Evolutionary conservation across 306 rosid species (phyloP), one percentile per base, ranked within the genome.

Genomic region (Psophocarpus tetragonolobus): DNA sequence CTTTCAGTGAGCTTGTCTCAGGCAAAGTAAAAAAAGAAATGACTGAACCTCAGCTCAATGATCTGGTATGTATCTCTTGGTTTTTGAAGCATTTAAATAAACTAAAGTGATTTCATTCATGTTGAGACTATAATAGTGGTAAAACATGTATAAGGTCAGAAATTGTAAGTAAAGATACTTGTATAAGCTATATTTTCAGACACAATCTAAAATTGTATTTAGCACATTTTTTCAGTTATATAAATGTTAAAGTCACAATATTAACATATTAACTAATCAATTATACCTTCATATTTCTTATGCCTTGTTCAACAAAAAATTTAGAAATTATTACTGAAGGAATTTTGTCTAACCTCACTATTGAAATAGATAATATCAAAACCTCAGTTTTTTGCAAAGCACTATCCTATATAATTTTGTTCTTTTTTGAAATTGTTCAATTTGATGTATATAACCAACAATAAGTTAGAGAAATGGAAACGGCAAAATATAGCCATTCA

Each of bases 1-100:
- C 66, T 30, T 70, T 62, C 87, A 92, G 96, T 20, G 90, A 80
- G 73, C 77, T 74, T 77, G 73, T 77, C 63, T 51, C 85, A 10
- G 50, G 90, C 89, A 89, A 91, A 89, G 88, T 92, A 36, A 92
- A 90, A 84, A 87, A 77, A 83, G 96, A 92, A 84, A 70, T 81
- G 20, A 82, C 84, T 75, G 97, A 90, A 82, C 84, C 90, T 48
- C 96, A 80, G 60, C 79, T 65, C 82, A 92, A 87, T 74, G 90
- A 89, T 82, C 81, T 18, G 94, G 97, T 92, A 86, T 79, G 87
- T 76, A 38, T 72, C 74, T 62, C 29, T 71, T 72, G 47, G 66
- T 35, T 58, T 74, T 26, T 62, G 41, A 18, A 33, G 50, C 29
- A 14, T 18, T 69, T 69, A 48, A 58, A 67, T 79, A 66, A 71